Evolutionary conservation across 106 monocot species (phyloP).

Genomic region (Chionographis japonica): DNA sequence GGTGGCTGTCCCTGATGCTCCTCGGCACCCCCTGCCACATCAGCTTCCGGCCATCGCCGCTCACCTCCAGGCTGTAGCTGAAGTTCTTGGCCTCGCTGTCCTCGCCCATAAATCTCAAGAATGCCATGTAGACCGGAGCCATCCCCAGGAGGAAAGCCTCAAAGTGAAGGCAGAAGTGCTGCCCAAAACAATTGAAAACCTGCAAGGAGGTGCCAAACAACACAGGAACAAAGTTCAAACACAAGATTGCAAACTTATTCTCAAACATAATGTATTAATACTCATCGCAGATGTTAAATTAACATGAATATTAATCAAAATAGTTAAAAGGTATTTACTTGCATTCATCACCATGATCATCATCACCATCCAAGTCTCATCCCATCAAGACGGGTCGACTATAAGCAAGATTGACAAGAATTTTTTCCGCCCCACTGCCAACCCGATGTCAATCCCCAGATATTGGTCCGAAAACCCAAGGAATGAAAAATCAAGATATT

Average conservation of each 20-base stretch:
- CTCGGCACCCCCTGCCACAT: slow-evolving; percentile 14
- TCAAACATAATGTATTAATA: no score
- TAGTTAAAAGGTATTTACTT: no score
- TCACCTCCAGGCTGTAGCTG: slow-evolving; percentile 11
- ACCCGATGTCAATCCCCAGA: no score
- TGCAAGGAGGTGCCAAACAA: background rate
- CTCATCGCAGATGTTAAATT: no score
- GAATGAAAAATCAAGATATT: no score
- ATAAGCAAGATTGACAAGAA: no score
- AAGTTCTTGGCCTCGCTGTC: slow-evolving; percentile 12
- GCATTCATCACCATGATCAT: no score
- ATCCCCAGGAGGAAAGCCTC: slow-evolving; percentile 13
- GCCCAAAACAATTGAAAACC: slow-evolving; percentile 15
- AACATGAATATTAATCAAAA: no score
- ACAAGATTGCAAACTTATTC: background rate
- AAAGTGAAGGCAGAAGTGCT: slow-evolving; percentile 14
- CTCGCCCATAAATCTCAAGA: slow-evolving; percentile 11
- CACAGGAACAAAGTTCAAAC: background rate
- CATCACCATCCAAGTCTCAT: no score
- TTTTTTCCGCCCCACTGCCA: no score
- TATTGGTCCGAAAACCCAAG: no score
- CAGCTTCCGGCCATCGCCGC: slow-evolving; percentile 15
- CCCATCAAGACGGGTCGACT: no score
- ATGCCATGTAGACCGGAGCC: slow-evolving; percentile 15
- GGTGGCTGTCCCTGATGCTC: slow-evolving; percentile 14